Evolutionary conservation across 129 eudicot genomes (phyloP).

Genomic region (Flaveria ramosissima): DNA sequence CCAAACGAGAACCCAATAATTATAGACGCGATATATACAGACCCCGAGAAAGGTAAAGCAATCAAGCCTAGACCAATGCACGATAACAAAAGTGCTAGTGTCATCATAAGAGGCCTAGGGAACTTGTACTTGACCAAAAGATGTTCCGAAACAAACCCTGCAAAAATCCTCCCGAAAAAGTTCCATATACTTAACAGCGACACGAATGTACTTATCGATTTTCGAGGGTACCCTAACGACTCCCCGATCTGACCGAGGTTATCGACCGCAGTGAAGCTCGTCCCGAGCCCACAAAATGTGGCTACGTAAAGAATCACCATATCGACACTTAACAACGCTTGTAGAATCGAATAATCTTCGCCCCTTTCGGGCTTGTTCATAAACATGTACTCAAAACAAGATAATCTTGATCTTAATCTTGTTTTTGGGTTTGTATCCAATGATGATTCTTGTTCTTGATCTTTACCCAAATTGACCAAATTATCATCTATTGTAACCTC

Average conservation of each 20-base stretch:
- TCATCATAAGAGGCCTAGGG: constrained; percentile 79
- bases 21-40: constrained; percentile 66
- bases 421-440: background rate
- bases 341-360: constrained; percentile 72
- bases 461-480: background rate
- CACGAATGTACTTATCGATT: constrained; percentile 65
- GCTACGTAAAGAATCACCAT: constrained; percentile 63
- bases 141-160: constrained; percentile 73
- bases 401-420: constrained; percentile 2
- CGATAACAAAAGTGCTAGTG: constrained; percentile 55
- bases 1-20: constrained; percentile 88
- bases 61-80: constrained; percentile 61
- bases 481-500: background rate
- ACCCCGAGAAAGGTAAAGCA: constrained; percentile 66
- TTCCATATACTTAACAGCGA: constrained; percentile 92
- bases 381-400: constrained; percentile 27
- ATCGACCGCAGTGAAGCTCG: constrained; percentile 74
- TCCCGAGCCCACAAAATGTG: constrained; percentile 80
- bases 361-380: constrained; percentile 74
- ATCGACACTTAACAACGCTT: constrained; percentile 68
- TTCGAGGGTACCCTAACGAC: constrained; percentile 68
- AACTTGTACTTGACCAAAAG: constrained; percentile 53
- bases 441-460: constrained; percentile 8
- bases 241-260: constrained; percentile 88
- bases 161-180: constrained; percentile 67